phyloP scores from a whole-genome alignment of 202 grass and related monocot species.

The Hordeum pubiflorum region DNA sequence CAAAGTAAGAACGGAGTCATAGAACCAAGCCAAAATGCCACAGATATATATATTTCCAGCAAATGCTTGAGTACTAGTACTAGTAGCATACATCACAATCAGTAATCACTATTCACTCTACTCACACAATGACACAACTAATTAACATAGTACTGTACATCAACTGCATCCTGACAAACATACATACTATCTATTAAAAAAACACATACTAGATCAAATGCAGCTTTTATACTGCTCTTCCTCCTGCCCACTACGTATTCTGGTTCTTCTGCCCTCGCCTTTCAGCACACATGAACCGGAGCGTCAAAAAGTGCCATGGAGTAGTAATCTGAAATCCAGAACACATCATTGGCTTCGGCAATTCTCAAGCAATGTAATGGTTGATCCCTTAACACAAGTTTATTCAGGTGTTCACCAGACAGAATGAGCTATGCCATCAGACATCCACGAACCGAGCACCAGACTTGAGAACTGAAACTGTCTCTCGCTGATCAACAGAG shows the following conservation, averaged over 20 bases:
- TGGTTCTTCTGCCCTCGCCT: not conserved
- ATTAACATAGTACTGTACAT: not conserved
- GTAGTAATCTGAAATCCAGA: not conserved
- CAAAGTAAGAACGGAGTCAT: no score
- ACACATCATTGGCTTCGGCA: not conserved
- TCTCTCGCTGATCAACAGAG: not conserved
- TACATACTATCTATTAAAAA: not conserved
- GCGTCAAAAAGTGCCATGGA: not conserved
- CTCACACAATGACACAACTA: not conserved
- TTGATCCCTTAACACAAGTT: not conserved
- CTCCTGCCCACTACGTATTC: not conserved
- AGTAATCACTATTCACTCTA: not conserved
- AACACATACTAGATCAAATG: not conserved
- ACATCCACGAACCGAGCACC: not conserved
- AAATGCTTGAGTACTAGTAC: not conserved
- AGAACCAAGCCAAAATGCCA: not conserved
- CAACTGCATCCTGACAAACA: not conserved
- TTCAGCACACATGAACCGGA: not conserved
- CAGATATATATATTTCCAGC: not conserved
- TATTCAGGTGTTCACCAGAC: not conserved
- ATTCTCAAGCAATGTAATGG: not conserved
- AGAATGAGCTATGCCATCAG: not conserved
- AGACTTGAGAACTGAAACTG: not conserved
- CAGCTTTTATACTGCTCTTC: not conserved
- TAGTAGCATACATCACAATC: not conserved